Conservation (phyloP, 495 filamentous ascomycete species). For the Pseudevernia furfuracea region DNA sequence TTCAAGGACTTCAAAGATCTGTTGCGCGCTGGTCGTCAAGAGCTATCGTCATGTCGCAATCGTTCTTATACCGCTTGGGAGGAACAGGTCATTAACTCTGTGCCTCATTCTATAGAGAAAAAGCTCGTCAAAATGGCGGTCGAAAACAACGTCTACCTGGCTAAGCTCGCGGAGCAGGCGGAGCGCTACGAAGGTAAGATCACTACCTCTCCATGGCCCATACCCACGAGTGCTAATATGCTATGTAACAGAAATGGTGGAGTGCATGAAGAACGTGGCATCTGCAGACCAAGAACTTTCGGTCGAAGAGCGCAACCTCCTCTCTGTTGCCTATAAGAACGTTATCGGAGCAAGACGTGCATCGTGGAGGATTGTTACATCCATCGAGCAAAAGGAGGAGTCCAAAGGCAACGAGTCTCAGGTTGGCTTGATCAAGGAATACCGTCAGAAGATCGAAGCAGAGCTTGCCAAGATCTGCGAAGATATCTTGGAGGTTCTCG, state of each 20-base stretch:
- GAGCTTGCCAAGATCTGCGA: conserved; percentile 99
- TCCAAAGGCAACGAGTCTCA: conserved; percentile 96
- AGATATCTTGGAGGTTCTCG: conserved; percentile 94
- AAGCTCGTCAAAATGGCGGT: conserved; percentile 62
- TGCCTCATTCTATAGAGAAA: background rate
- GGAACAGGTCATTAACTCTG: background rate
- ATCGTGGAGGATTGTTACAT: conserved; percentile 99
- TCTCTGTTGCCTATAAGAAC: conserved; percentile 99
- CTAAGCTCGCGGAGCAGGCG: conserved; percentile 99
- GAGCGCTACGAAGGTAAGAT: conserved; percentile 98
- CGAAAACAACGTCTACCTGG: conserved; percentile 98
- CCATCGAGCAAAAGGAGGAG: conserved; percentile 99
- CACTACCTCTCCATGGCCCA: background rate
- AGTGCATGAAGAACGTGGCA: conserved; percentile 99
- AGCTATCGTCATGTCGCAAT: background rate
- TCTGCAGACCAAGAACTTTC: conserved; percentile 95
- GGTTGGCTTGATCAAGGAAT: conserved; percentile 94
- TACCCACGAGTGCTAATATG: background rate
- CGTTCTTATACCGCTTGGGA: background rate
- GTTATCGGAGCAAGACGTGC: conserved; percentile 98
- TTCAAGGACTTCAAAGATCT: background rate
- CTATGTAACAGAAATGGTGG: conserved; percentile 80
- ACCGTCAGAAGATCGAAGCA: conserved; percentile 98
- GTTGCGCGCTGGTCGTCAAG: background rate
- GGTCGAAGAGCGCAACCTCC: conserved; percentile 97